phyloP scores from a whole-genome alignment of 2,329 filamentous ascomycete genomes.

The Ceratocystis huliohia region DNA sequence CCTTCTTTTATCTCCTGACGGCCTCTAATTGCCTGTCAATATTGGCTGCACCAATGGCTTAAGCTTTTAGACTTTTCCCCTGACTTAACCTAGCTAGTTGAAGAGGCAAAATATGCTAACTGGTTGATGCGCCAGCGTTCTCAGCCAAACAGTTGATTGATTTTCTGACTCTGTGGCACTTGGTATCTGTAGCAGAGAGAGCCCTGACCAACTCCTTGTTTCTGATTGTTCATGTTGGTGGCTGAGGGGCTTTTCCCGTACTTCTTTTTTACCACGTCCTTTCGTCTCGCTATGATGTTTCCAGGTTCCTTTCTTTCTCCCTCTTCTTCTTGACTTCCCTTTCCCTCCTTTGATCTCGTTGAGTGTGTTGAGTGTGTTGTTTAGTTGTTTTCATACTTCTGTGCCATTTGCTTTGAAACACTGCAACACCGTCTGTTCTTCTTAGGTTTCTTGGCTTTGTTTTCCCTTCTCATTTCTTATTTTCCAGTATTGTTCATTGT shows the following conservation, averaged over 20 bases:
- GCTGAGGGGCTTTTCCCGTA: neutral
- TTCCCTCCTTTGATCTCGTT: neutral
- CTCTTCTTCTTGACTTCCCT: neutral
- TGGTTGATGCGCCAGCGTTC: neutral
- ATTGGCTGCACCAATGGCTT: neutral
- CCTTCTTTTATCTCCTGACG: neutral
- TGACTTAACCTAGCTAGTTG: neutral
- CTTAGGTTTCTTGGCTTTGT: conserved; percentile 2
- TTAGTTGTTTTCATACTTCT: conserved; percentile 1
- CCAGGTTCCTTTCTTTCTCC: conserved; percentile 12
- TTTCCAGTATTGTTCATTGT: neutral
- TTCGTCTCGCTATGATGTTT: neutral
- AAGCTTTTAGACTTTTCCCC: neutral
- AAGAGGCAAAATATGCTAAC: too few species aligned
- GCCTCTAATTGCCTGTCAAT: conserved; percentile 3
- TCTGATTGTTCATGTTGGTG: neutral
- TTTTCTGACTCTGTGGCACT: neutral
- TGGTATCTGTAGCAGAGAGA: neutral
- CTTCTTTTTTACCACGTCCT: conserved; percentile 2
- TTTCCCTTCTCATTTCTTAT: neutral
- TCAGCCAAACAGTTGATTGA: conserved; percentile 1
- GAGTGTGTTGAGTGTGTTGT: conserved; percentile 4
- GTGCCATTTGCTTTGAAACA: conserved; percentile 11
- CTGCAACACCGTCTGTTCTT: conserved; percentile 2
- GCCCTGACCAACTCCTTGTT: neutral